Percentiles rank a stretch among this genome's conserved stretches.
These are phyloP conservation scores for Termitomyces sp. DNA, from an alignment of 768 basidiomycete genomes.

Conservation along the genomic window DNA sequence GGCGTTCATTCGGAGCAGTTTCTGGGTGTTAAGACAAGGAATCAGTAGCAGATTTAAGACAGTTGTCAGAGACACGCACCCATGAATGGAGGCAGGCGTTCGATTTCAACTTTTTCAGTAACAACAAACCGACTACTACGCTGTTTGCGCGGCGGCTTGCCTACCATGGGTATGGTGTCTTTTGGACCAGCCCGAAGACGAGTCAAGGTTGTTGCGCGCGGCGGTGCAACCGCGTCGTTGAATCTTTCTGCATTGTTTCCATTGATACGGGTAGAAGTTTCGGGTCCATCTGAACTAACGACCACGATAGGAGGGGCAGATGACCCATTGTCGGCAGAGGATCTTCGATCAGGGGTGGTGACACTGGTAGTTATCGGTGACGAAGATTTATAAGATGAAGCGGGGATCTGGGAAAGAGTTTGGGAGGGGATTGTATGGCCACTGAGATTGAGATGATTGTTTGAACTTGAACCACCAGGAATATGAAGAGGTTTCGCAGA, in stretches of 20 bases:
- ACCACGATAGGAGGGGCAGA: slow-evolving; percentile 82
- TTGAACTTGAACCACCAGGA: slow-evolving; percentile 32
- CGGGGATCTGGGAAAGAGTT: slow-evolving; percentile 33
- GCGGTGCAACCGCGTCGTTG: slow-evolving; percentile 50
- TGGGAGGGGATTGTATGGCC: slow-evolving; percentile 33
- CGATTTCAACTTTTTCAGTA: slow-evolving; percentile 94
- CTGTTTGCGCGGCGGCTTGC: slow-evolving; percentile 96
- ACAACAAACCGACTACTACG: slow-evolving; percentile 95
- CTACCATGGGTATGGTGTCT: slow-evolving; percentile 94
- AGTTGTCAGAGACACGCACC: slow-evolving; percentile 43
- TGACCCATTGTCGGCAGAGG: slow-evolving; percentile 36
- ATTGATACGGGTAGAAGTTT: slow-evolving; percentile 36
- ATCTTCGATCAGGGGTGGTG: slow-evolving; percentile 56
- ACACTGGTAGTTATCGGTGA: slow-evolving; percentile 33
- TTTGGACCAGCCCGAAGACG: slow-evolving; percentile 82
- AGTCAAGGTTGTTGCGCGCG: slow-evolving; percentile 62
- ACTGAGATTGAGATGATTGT: slow-evolving; percentile 31
- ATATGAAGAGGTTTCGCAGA: slow-evolving; percentile 60
- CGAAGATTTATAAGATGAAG: slow-evolving; percentile 37
- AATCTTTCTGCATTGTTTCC: slow-evolving; percentile 42
- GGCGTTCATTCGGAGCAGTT: slow-evolving; percentile 81
- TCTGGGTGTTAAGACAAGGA: slow-evolving; percentile 44
- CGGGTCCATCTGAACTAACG: slow-evolving; percentile 68
- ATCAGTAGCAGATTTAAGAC: neutral
- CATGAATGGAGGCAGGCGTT: slow-evolving; percentile 85